Percentiles rank a stretch among this genome's conserved stretches.
These are phyloP conservation scores for Hymenoscyphus fraxineus DNA, from an alignment of 2,329 filamentous ascomycete genomes.

Conservation along the genomic window DNA sequence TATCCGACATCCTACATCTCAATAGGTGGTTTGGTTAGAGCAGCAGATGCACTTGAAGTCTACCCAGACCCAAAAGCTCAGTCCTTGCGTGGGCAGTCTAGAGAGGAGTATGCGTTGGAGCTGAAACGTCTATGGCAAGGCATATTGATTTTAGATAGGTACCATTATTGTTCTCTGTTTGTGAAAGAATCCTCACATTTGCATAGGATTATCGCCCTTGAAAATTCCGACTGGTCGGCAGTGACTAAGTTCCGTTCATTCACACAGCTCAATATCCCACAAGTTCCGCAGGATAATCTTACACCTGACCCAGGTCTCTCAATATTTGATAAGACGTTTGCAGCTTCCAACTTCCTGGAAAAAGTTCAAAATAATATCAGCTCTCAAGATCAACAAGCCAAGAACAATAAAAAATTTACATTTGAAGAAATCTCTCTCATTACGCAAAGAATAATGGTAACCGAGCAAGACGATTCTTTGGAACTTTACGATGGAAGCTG, in stretches of 20 bases:
- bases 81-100: neutral
- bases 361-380: neutral
- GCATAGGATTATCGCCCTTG: neutral
- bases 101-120: neutral
- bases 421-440: neutral
- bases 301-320: neutral
- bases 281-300: neutral
- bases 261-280: neutral
- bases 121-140: neutral
- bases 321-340: neutral
- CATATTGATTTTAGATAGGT: slow-evolving; percentile 6
- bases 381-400: neutral
- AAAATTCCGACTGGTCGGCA: neutral
- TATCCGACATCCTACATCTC: neutral
- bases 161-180: neutral
- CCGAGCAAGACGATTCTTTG: neutral
- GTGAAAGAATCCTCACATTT: neutral
- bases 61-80: neutral
- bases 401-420: neutral
- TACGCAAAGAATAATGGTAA: neutral
- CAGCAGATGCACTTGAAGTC: slow-evolving; percentile 3
- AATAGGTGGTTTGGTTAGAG: neutral
- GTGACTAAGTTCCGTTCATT: neutral
- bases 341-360: neutral
- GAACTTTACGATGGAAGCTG: neutral